Percentiles rank a stretch among this genome's conserved stretches.
Evolutionary conservation across 2,329 filamentous ascomycete species (phyloP).

Genomic region (Chaetomiaceae sp.): DNA sequence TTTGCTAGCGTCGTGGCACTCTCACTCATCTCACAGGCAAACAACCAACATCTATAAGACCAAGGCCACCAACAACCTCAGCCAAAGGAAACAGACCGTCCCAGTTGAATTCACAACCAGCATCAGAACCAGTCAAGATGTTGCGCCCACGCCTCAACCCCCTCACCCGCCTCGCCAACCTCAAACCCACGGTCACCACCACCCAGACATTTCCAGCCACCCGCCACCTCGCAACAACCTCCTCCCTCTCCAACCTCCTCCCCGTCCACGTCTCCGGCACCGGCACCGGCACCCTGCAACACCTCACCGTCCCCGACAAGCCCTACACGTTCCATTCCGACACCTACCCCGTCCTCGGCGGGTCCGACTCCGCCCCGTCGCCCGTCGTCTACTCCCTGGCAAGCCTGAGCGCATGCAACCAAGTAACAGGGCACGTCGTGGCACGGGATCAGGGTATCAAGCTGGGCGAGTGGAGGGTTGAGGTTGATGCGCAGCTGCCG

Average conservation of each 20-base stretch:
- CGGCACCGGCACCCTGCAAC: conserved; percentile 26
- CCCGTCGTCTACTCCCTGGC: conserved; percentile 30
- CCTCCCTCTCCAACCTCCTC: conserved; percentile 15
- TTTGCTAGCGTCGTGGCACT: too few species aligned
- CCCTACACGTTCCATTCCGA: conserved; percentile 28
- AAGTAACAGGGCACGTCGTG: conserved; percentile 30
- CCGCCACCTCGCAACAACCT: conserved; percentile 4
- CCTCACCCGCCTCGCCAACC: neutral
- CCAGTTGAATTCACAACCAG: too few species aligned
- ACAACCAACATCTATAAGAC: too few species aligned
- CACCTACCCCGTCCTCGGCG: conserved; percentile 30
- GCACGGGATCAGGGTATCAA: conserved; percentile 28
- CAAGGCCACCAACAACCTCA: too few species aligned
- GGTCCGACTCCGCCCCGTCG: conserved; percentile 28
- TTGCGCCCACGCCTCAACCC: neutral
- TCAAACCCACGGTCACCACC: neutral
- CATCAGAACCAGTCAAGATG: neutral
- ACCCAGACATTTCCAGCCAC: too few species aligned
- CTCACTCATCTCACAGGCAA: too few species aligned
- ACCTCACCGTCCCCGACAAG: conserved; percentile 26
- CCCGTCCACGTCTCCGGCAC: conserved; percentile 25
- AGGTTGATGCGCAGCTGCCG: conserved; percentile 26
- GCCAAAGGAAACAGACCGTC: too few species aligned
- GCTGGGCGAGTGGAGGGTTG: conserved; percentile 28
- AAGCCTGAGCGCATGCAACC: conserved; percentile 30